Evolutionary conservation across 345 rosid genomes (phyloP), one percentile per base, ranked within the genome.

Genomic region (Salix caprea): DNA sequence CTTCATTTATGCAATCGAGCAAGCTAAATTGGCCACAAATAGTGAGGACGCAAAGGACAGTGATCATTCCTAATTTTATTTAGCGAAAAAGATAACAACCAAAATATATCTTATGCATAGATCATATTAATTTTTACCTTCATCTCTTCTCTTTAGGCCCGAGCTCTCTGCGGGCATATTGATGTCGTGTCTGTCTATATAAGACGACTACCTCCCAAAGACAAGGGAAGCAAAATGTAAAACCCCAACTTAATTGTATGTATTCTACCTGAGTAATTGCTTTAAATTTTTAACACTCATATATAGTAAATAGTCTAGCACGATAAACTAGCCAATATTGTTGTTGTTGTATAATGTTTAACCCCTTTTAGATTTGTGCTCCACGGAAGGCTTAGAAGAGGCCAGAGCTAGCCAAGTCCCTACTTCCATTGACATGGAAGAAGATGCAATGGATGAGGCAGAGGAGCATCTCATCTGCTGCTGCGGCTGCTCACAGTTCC

Each of bases 401-500:
- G 82, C 71, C 54, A 80, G 77, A 71, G 82, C 82, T 66, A 79
- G 36, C 85, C 84, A 86, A 2, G 82, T 62, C 40, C 66, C 83
- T 23, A 30, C 71, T 60, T 54, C 74, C 6, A 10, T 46, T 23
- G 83, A 21, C 26, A 73, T 7, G 69, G 84, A 70, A 14, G 80
- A 69, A 8, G 81, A 72, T 50, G 44, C 64, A n/a, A 58, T 15
- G 58, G 37, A 46, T 30, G 65, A 46, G 65, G 76, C 61, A 64
- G 70, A 64, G 68, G 52, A 37, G 76, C 58, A 44, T 11, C 72
- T 76, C 60, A 37, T 68, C 50, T 54, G 78, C 70, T 80, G 54
- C 64, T 56, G 24, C n/a, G 24, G 4, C 71, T 70, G 71, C 58
- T 72, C 71, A 40, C 60, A 40, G 65, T 65, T 65, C 62, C 72